Conservation (phyloP, 2,329 filamentous ascomycete species). For the Madurella mycetomatis region DNA sequence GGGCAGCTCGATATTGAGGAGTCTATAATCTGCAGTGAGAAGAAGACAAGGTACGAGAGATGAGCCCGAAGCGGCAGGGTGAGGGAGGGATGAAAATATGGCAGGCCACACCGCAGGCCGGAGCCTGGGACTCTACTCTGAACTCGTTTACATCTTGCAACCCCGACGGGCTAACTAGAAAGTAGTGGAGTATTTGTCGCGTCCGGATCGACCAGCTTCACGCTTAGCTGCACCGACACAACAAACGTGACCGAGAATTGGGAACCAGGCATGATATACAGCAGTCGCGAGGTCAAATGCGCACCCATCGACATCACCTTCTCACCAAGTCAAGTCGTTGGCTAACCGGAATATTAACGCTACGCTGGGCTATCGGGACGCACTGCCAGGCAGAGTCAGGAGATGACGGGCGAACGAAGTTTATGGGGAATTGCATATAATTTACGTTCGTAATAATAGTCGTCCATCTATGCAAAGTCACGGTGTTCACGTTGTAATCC, state of each 20-base stretch:
- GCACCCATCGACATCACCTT: constrained; percentile 27
- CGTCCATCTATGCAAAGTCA: too few relatives aligned
- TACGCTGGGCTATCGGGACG: too few relatives aligned
- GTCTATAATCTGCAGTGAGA: constrained; percentile 42
- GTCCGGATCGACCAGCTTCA: constrained; percentile 31
- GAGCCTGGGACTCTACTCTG: not conserved
- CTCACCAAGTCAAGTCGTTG: constrained; percentile 1
- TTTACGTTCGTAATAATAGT: too few relatives aligned
- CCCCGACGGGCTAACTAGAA: not conserved
- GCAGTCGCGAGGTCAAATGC: constrained; percentile 31
- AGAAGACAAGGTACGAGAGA: constrained; percentile 27
- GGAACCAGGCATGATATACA: constrained; percentile 37
- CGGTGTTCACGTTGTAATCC: too few relatives aligned
- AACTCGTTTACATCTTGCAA: not conserved
- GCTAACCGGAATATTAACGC: not conserved
- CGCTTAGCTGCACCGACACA: constrained; percentile 34
- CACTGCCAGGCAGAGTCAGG: too few relatives aligned
- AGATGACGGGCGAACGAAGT: too few relatives aligned
- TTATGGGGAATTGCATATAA: too few relatives aligned
- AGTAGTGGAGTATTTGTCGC: constrained; percentile 30
- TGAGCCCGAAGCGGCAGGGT: not conserved
- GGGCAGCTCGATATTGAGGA: constrained; percentile 41
- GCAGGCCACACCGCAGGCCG: not conserved
- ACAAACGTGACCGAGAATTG: constrained; percentile 37
- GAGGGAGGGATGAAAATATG: not conserved